phyloP scores from a whole-genome alignment of 305 asterid species.

The Plantago coronopus region DNA sequence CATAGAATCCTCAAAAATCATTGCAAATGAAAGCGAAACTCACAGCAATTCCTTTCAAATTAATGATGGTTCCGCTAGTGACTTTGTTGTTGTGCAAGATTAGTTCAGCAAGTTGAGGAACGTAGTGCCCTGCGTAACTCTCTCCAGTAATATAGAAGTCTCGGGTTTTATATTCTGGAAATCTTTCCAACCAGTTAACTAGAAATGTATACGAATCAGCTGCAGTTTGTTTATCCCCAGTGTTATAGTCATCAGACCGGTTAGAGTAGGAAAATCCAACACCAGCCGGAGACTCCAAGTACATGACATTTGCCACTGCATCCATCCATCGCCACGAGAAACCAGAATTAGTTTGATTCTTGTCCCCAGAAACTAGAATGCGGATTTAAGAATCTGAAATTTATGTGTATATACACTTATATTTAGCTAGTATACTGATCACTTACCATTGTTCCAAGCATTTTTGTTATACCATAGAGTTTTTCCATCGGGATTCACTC shows the following conservation, averaged over 20 bases:
- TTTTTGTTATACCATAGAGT: slow-evolving; percentile 37
- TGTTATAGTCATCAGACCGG: slow-evolving; percentile 36
- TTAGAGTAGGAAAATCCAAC: slow-evolving; percentile 77
- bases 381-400: too few relatives aligned
- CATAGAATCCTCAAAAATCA: too few relatives aligned
- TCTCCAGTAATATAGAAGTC: slow-evolving; percentile 60
- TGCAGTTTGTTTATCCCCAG: slow-evolving; percentile 52
- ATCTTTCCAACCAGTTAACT: slow-evolving; percentile 57
- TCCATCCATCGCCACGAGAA: neutral
- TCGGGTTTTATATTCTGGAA: slow-evolving; percentile 54
- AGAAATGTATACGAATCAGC: slow-evolving; percentile 50
- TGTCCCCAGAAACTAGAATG: neutral
- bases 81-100: slow-evolving; percentile 38
- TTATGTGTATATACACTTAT: too few relatives aligned
- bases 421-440: neutral
- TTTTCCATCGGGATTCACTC: slow-evolving; percentile 45
- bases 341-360: neutral
- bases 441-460: slow-evolving; percentile 53
- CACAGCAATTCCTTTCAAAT: slow-evolving; percentile 59
- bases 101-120: slow-evolving; percentile 54
- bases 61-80: slow-evolving; percentile 35
- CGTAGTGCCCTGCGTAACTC: slow-evolving; percentile 65
- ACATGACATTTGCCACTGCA: slow-evolving; percentile 48
- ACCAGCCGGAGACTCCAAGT: slow-evolving; percentile 67
- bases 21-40: slow-evolving; percentile 9